Percentiles rank a stretch among this genome's conserved stretches.
These are phyloP conservation scores for Phoma herbarum DNA, from an alignment of 2,329 filamentous ascomycete genomes.

Conservation along the genomic window DNA sequence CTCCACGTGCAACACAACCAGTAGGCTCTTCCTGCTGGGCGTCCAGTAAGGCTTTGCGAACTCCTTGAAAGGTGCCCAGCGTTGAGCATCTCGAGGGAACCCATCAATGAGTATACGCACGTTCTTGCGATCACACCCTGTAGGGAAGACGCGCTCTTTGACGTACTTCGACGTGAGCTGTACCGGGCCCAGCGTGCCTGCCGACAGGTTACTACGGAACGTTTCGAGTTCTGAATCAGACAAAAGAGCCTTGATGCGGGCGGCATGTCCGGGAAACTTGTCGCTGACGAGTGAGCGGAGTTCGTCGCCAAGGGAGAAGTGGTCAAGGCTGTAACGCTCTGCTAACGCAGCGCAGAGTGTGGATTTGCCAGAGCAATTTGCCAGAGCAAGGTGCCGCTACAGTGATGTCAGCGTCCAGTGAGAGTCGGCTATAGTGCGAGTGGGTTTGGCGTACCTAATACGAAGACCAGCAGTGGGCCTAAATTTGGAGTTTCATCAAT, in stretches of 20 bases:
- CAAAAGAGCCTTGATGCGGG: conserved; percentile 16
- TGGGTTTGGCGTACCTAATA: conserved; percentile 6
- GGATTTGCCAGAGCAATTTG: conserved; percentile 25
- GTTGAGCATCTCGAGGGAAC: conserved; percentile 18
- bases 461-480: conserved; percentile 16
- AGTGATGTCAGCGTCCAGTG: not conserved
- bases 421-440: not conserved
- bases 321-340: conserved; percentile 14
- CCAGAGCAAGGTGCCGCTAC: conserved; percentile 23
- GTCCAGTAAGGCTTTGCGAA: conserved; percentile 9
- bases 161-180: conserved; percentile 17
- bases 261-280: conserved; percentile 5
- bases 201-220: conserved; percentile 7
- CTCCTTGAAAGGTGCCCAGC: conserved; percentile 18
- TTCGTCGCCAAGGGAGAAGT: conserved; percentile 25
- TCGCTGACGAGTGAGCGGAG: conserved; percentile 17
- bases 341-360: conserved; percentile 20
- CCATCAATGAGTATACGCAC: conserved; percentile 22
- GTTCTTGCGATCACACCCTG: not conserved
- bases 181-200: conserved; percentile 15
- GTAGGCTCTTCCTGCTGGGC: not conserved
- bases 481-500: not conserved
- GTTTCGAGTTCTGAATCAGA: conserved; percentile 7
- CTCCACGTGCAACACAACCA: conserved; percentile 12
- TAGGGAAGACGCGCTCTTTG: conserved; percentile 18